Percentiles rank a stretch among this genome's conserved stretches.
Evolutionary conservation across 257 asterid species (phyloP).

Genomic region (Agastache rugosa): DNA sequence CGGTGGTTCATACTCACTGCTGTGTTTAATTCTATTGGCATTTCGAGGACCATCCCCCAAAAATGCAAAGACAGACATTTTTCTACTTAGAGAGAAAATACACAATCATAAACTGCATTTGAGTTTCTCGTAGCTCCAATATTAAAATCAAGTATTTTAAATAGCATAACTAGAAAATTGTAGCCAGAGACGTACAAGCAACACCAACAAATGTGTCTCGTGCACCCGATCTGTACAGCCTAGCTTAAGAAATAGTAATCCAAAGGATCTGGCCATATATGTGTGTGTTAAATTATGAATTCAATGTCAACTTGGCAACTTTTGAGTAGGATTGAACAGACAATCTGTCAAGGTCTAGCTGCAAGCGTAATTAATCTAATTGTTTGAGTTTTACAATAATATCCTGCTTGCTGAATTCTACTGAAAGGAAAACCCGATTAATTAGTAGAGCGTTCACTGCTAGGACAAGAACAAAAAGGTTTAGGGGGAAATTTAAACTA

Average conservation of each 20-base stretch:
- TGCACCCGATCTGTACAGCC: neutral
- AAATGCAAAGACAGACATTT: neutral
- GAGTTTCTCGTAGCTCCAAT: neutral
- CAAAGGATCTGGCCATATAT: too few species aligned
- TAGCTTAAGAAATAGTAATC: too few species aligned
- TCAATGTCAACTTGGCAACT: too few species aligned
- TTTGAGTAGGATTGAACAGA: too few species aligned
- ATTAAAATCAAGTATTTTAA: neutral
- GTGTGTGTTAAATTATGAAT: too few species aligned
- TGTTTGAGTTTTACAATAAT: too few species aligned
- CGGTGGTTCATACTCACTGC: neutral
- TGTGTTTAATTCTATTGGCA: neutral
- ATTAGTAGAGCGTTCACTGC: too few species aligned
- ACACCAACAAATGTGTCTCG: neutral
- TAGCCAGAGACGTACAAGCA: neutral
- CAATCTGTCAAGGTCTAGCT: too few species aligned
- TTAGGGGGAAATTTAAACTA: neutral
- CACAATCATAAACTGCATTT: neutral
- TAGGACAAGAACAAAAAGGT: too few species aligned
- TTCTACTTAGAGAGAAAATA: neutral
- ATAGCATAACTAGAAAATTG: neutral
- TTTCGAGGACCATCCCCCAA: neutral
- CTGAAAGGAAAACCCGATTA: too few species aligned
- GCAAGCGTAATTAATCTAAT: too few species aligned
- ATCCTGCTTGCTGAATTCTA: too few species aligned